Evolutionary conservation across 108 stramenopile genomes (phyloP).

Genomic region (Pseudonitzschia delicatissima): DNA sequence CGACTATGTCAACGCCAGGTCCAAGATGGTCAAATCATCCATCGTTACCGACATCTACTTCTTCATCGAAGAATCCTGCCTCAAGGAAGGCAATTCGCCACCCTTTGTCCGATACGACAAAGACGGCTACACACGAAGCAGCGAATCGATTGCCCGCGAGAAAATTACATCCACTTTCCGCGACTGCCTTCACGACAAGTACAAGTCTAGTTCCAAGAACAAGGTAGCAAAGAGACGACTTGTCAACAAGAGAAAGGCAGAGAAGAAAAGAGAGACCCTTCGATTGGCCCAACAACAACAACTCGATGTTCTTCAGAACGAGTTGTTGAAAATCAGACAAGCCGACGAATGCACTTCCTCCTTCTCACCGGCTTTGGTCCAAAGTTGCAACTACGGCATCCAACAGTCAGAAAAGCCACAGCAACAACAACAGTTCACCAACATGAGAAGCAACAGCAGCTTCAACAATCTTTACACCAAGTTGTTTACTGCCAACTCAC

Average conservation of each 20-base stretch:
- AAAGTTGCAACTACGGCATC: neutral
- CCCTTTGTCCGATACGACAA: slow-evolving; percentile 9
- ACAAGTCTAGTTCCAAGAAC: slow-evolving; percentile 17
- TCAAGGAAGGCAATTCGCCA: neutral
- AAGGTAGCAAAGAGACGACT: slow-evolving; percentile 13
- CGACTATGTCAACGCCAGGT: slow-evolving; percentile 12
- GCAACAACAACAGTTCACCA: neutral
- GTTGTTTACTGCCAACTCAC: neutral
- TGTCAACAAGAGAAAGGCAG: slow-evolving; percentile 9
- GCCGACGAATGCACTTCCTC: no score
- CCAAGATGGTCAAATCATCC: slow-evolving; percentile 4
- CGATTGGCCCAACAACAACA: neutral
- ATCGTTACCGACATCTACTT: slow-evolving; percentile 22
- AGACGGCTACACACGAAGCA: neutral
- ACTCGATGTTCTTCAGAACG: neutral
- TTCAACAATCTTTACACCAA: neutral
- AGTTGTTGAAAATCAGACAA: no score
- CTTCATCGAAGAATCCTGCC: slow-evolving; percentile 2
- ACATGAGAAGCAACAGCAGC: neutral
- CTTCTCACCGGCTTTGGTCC: neutral
- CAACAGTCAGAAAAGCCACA: no score
- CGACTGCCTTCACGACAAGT: slow-evolving; percentile 6
- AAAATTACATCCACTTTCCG: slow-evolving; percentile 10
- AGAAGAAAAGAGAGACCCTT: neutral
- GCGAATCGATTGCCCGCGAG: slow-evolving; percentile 8